Evolutionary conservation across 495 filamentous ascomycete genomes (phyloP).

Genomic region (Daldinia childiae): DNA sequence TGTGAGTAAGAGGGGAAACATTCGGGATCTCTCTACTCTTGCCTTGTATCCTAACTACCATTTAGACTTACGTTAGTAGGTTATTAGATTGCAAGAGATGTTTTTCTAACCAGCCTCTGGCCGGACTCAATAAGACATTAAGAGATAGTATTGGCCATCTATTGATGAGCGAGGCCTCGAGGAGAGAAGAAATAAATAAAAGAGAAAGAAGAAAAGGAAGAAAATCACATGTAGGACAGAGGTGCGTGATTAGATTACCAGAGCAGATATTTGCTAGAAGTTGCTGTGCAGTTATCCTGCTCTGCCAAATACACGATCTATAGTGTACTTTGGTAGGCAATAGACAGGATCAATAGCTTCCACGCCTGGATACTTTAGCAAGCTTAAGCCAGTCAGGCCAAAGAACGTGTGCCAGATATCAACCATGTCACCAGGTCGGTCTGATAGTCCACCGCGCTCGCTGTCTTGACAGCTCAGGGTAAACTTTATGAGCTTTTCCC

Average conservation of each 20-base stretch:
- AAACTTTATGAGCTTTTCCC: constrained; percentile 75
- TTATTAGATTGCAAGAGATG: constrained; percentile 80
- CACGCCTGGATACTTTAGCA: constrained; percentile 78
- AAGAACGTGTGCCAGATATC: constrained; percentile 97
- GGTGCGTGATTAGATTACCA: neutral
- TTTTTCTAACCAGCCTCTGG: neutral
- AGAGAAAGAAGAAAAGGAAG: neutral
- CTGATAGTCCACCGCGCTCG: constrained; percentile 84
- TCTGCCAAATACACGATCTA: constrained; percentile 61
- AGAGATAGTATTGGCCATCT: neutral
- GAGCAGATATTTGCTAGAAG: neutral
- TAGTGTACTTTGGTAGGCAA: constrained; percentile 78
- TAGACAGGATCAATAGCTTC: constrained; percentile 88
- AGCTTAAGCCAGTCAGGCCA: constrained; percentile 85
- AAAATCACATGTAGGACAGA: neutral
- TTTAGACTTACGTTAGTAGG: constrained; percentile 58
- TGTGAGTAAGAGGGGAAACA: constrained; percentile 7
- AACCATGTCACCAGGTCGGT: constrained; percentile 91
- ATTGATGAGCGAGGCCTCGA: neutral
- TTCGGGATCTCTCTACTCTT: constrained; percentile 66
- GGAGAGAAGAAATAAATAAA: neutral
- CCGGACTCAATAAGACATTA: neutral
- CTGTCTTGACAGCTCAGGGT: constrained; percentile 89
- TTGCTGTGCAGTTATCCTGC: constrained; percentile 35
- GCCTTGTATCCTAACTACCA: constrained; percentile 77